Conservation (phyloP, 768 basidiomycete species). For the Trametes maxima region DNA sequence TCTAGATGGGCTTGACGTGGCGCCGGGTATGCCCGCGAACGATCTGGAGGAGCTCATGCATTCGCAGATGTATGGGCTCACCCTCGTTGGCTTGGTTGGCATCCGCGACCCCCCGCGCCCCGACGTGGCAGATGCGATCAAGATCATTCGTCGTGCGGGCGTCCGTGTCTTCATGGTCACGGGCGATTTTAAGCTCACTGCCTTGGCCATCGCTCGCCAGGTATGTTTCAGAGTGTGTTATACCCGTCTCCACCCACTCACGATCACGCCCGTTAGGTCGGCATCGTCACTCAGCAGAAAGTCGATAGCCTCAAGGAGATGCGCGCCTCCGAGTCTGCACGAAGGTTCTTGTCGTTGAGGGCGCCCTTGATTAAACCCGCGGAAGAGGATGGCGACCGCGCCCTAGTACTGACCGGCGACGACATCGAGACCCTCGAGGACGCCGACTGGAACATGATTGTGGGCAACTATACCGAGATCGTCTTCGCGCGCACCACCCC, state of each 20-base stretch:
- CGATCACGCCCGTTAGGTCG: slow-evolving; percentile 34
- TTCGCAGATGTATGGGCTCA: slow-evolving; percentile 46
- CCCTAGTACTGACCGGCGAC: slow-evolving; percentile 48
- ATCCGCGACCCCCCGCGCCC: slow-evolving; percentile 60
- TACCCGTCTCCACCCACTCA: slow-evolving; percentile 27
- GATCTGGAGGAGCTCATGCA: slow-evolving; percentile 47
- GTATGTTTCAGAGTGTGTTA: slow-evolving; percentile 57
- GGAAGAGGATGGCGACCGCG: slow-evolving; percentile 40
- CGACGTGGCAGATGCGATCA: slow-evolving; percentile 55
- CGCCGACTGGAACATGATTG: slow-evolving; percentile 43
- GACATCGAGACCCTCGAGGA: slow-evolving; percentile 42
- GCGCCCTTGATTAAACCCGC: slow-evolving; percentile 38
- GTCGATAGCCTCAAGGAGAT: slow-evolving; percentile 40
- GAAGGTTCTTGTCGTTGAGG: slow-evolving; percentile 22
- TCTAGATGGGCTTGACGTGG: slow-evolving; percentile 38
- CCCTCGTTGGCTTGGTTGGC: slow-evolving; percentile 60
- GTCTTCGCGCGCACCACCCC: slow-evolving; percentile 68
- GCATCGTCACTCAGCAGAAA: slow-evolving; percentile 43
- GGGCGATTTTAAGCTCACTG: slow-evolving; percentile 62
- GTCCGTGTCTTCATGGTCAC: slow-evolving; percentile 68
- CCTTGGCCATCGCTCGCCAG: slow-evolving; percentile 62
- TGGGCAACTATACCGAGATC: slow-evolving; percentile 47
- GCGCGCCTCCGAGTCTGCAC: slow-evolving; percentile 23
- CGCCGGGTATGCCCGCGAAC: slow-evolving; percentile 32
- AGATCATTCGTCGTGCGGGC: slow-evolving; percentile 54